A percentile compares a stretch with the other conserved stretches of the same genome.
These are phyloP conservation scores for Brasenia schreberi DNA, from an alignment of 164 flowering plant species.

Conservation along the genomic window DNA sequence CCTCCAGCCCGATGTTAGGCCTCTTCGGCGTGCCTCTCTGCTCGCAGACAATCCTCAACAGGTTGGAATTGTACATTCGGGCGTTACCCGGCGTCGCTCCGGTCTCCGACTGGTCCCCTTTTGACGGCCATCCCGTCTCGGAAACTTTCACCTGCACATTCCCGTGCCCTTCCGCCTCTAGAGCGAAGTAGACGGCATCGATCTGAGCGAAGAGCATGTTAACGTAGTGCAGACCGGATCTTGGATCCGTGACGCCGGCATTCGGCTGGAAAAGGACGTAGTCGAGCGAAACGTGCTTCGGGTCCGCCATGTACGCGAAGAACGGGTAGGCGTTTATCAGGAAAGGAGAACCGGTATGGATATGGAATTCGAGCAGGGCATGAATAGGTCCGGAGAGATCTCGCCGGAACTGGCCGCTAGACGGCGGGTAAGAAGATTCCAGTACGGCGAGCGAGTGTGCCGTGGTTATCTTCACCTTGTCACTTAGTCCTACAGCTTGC, in stretches of 20 bases:
- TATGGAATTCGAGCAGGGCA: constrained; percentile 13
- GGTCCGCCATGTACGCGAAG: constrained; percentile 21
- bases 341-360: constrained; percentile 13
- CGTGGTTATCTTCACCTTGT: constrained; percentile 49
- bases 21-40: constrained; percentile 83
- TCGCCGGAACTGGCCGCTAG: constrained; percentile 41
- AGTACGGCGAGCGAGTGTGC: constrained; percentile 51
- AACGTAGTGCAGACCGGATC: constrained; percentile 23
- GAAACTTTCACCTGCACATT: constrained; percentile 67
- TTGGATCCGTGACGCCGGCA: constrained; percentile 16
- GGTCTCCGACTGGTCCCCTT: constrained; percentile 59
- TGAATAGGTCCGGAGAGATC: constrained; percentile 21
- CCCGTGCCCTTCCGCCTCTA: constrained; percentile 25
- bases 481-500: constrained; percentile 25
- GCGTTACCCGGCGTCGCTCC: constrained; percentile 79
- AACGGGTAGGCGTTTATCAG: constrained; percentile 23
- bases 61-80: constrained; percentile 47
- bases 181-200: constrained; percentile 18
- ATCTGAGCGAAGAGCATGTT: constrained; percentile 40
- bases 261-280: constrained; percentile 28
- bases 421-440: constrained; percentile 61
- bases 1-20: constrained; percentile 53
- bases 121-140: constrained; percentile 98
- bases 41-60: constrained; percentile 51
- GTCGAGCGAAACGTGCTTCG: constrained; percentile 26